Percentiles rank a stretch among this genome's conserved stretches.
These are phyloP conservation scores for Apiospora pterosperma DNA, from an alignment of 2,329 filamentous ascomycete genomes.

Conservation along the genomic window DNA sequence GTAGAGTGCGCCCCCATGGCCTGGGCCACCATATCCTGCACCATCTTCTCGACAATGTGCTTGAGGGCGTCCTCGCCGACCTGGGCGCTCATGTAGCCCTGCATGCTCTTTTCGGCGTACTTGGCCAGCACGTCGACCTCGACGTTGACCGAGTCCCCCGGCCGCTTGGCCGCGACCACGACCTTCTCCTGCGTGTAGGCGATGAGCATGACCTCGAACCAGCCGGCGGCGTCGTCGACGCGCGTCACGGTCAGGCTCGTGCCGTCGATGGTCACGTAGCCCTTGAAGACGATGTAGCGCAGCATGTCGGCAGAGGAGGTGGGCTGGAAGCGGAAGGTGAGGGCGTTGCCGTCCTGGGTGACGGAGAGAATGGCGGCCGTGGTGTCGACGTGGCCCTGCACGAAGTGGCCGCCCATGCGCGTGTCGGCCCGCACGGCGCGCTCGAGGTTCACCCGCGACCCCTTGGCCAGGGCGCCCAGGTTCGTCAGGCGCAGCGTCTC, in stretches of 20 bases:
- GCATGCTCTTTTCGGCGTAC: conserved; percentile 86
- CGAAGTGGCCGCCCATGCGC: conserved; percentile 97
- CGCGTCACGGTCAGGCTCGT: conserved; percentile 89
- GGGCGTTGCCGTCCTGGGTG: conserved; percentile 81
- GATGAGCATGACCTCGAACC: conserved; percentile 98
- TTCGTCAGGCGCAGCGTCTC: conserved; percentile 96
- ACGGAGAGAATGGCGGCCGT: conserved; percentile 71
- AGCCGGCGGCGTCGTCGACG: conserved; percentile 75
- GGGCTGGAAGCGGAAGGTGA: conserved; percentile 81
- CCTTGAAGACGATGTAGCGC: conserved; percentile 92
- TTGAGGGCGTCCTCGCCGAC: conserved; percentile 39
- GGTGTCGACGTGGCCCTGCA: conserved; percentile 96
- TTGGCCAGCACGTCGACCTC: conserved; percentile 89
- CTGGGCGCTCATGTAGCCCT: conserved; percentile 66
- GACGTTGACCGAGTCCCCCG: conserved; percentile 81
- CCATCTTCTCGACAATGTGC: conserved; percentile 66
- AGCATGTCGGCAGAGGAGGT: conserved; percentile 61
- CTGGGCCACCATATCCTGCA: conserved; percentile 71
- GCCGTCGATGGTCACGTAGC: conserved; percentile 90
- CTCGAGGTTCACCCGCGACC: conserved; percentile 83
- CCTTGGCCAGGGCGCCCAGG: conserved; percentile 68
- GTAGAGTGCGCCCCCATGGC: conserved; percentile 40
- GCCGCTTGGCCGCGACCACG: conserved; percentile 73
- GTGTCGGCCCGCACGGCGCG: conserved; percentile 86
- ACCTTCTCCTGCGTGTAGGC: conserved; percentile 93